These are phyloP conservation scores for Quercus wislizeni DNA, from an alignment of 306 rosid species.

Conservation along the genomic window DNA sequence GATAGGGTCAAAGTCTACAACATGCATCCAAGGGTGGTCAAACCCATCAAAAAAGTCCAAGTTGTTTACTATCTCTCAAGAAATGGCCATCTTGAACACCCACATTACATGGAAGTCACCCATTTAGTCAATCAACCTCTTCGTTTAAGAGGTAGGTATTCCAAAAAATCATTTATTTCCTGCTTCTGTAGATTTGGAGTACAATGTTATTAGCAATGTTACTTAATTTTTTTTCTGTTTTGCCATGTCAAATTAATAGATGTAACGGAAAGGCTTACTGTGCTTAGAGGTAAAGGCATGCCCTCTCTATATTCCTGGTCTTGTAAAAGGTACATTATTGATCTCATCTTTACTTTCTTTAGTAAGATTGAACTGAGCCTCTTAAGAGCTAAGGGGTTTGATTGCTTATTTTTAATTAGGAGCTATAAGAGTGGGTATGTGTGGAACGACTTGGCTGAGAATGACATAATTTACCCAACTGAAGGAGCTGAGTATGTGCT, in stretches of 20 bases:
- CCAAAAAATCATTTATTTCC: background rate
- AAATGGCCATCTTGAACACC: slow-evolving; percentile 82
- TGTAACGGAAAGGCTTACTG: slow-evolving; percentile 67
- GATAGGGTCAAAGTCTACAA: slow-evolving; percentile 57
- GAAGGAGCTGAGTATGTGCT: slow-evolving; percentile 86
- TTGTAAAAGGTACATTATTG: slow-evolving; percentile 57
- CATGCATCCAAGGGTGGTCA: slow-evolving; percentile 37
- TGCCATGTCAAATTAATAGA: slow-evolving; percentile 25
- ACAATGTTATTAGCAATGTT: background rate
- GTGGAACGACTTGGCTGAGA: slow-evolving; percentile 75
- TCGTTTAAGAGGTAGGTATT: slow-evolving; percentile 56
- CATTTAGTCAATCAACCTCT: slow-evolving; percentile 70
- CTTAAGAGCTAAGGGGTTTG: no score
- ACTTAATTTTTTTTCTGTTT: background rate
- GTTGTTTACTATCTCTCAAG: slow-evolving; percentile 81
- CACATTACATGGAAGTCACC: slow-evolving; percentile 73
- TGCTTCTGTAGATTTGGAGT: background rate
- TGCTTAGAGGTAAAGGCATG: slow-evolving; percentile 82
- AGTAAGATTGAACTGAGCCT: no score
- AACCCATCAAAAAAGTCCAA: slow-evolving; percentile 57
- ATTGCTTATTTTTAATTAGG: slow-evolving; percentile 24
- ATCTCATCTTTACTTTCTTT: background rate
- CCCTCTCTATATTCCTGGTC: slow-evolving; percentile 89
- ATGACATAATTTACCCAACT: slow-evolving; percentile 64
- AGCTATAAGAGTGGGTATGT: slow-evolving; percentile 83